Percentiles rank a stretch among this genome's conserved stretches.
phyloP scores from a whole-genome alignment of 2,329 filamentous ascomycete genomes.

The Diaporthe citrichinensis region DNA sequence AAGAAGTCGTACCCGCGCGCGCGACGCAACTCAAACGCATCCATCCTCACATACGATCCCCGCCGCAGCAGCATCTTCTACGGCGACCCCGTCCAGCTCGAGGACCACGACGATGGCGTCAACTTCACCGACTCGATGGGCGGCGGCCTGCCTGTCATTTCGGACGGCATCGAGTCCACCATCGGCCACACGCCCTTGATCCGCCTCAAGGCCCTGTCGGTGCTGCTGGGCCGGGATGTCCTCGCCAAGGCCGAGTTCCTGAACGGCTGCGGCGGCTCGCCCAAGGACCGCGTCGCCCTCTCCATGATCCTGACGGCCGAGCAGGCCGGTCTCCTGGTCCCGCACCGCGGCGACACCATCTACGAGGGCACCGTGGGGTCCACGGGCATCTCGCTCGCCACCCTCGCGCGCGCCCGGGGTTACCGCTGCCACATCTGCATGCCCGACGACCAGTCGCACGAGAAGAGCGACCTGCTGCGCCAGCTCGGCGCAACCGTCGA shows the following conservation, averaged over 20 bases:
- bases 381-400: slow-evolving; percentile 94
- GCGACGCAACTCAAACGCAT: slow-evolving; percentile 41
- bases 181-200: slow-evolving; percentile 96
- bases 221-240: slow-evolving; percentile 89
- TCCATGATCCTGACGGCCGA: slow-evolving; percentile 91
- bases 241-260: slow-evolving; percentile 96
- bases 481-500: slow-evolving; percentile 95
- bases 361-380: slow-evolving; percentile 98
- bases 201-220: slow-evolving; percentile 86
- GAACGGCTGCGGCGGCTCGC: slow-evolving; percentile 93
- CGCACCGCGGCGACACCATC: slow-evolving; percentile 89
- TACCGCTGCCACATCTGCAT: slow-evolving; percentile 98
- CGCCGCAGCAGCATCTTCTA: slow-evolving; percentile 62
- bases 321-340: slow-evolving; percentile 79
- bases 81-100: slow-evolving; percentile 64
- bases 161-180: slow-evolving; percentile 87
- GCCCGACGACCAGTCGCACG: slow-evolving; percentile 89
- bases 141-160: slow-evolving; percentile 59
- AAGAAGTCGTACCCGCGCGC: slow-evolving; percentile 49
- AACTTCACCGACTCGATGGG: slow-evolving; percentile 43
- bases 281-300: slow-evolving; percentile 95
- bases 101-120: slow-evolving; percentile 62
- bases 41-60: slow-evolving; percentile 34
- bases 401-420: slow-evolving; percentile 87
- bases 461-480: slow-evolving; percentile 90